Conservation (phyloP, 768 basidiomycete species). For the Pulveroboletus sp. region DNA sequence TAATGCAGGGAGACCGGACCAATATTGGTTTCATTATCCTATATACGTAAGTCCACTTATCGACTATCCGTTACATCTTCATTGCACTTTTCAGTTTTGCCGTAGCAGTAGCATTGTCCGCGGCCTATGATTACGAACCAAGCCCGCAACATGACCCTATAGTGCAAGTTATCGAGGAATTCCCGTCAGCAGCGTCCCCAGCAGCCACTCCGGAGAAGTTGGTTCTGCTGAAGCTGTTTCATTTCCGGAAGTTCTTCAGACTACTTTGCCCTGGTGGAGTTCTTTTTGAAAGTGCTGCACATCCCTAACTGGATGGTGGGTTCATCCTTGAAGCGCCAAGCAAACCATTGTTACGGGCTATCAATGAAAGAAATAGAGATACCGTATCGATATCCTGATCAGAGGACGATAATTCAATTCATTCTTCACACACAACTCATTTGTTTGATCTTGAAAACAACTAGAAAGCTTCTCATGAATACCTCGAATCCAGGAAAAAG, state of each 20-base stretch:
- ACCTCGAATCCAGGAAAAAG: background rate
- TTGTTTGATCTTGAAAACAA: background rate
- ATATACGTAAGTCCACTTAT: background rate
- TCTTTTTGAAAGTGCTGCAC: constrained; percentile 15
- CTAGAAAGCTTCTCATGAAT: background rate
- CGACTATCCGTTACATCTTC: background rate
- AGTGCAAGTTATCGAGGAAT: background rate
- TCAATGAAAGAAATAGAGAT: background rate
- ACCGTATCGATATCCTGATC: constrained; percentile 3
- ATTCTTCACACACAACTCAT: background rate
- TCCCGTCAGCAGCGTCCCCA: background rate
- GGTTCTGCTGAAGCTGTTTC: constrained; percentile 4
- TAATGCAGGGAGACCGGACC: background rate
- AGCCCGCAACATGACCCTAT: constrained; percentile 4
- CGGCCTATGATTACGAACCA: constrained; percentile 9
- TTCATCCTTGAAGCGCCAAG: background rate
- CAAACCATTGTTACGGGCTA: background rate
- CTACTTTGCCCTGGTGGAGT: too few relatives aligned
- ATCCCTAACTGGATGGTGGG: constrained; percentile 22
- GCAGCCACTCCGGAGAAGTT: constrained; percentile 3
- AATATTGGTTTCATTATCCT: background rate
- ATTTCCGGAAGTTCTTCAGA: background rate
- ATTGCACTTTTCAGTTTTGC: background rate
- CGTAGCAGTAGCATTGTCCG: background rate
- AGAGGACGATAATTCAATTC: background rate